Conservation (phyloP, 2,329 filamentous ascomycete genomes). For the Aspergillus alliaceus region DNA sequence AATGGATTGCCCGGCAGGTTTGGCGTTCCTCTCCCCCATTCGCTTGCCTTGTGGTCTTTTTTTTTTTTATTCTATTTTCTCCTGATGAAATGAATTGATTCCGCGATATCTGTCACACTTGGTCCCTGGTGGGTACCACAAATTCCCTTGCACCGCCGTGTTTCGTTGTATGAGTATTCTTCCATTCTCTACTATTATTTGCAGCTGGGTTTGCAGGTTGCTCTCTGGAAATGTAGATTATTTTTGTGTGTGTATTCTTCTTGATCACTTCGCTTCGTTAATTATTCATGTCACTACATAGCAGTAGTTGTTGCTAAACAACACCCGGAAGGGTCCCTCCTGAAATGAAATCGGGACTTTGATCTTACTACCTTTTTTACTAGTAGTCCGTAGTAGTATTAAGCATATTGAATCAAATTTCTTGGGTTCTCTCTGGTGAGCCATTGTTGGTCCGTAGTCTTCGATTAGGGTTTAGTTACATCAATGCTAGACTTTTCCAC, state of each 20-base stretch:
- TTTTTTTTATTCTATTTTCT: constrained; percentile 9
- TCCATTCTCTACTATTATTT: not conserved
- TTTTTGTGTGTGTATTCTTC: constrained; percentile 1
- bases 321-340: too few species aligned
- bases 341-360: too few species aligned
- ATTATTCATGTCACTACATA: not conserved
- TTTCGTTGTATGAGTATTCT: constrained; percentile 3
- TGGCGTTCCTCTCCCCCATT: constrained; percentile 21
- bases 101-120: not conserved
- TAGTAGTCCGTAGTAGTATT: too few species aligned
- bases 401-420: too few species aligned
- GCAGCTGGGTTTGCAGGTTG: not conserved
- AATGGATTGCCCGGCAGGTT: constrained; percentile 27
- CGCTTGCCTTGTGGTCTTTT: constrained; percentile 7
- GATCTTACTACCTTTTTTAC: too few species aligned
- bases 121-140: constrained; percentile 1
- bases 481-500: too few species aligned
- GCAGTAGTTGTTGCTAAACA: too few species aligned
- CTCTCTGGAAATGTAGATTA: not conserved
- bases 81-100: constrained; percentile 5
- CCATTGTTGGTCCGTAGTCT: too few species aligned
- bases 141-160: constrained; percentile 14
- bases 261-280: not conserved
- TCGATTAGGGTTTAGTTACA: too few species aligned
- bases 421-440: too few species aligned